Percentiles rank a stretch among this genome's conserved stretches.
phyloP scores from a whole-genome alignment of 2,329 filamentous ascomycete species.

The Arachnopeziza araneosa region DNA sequence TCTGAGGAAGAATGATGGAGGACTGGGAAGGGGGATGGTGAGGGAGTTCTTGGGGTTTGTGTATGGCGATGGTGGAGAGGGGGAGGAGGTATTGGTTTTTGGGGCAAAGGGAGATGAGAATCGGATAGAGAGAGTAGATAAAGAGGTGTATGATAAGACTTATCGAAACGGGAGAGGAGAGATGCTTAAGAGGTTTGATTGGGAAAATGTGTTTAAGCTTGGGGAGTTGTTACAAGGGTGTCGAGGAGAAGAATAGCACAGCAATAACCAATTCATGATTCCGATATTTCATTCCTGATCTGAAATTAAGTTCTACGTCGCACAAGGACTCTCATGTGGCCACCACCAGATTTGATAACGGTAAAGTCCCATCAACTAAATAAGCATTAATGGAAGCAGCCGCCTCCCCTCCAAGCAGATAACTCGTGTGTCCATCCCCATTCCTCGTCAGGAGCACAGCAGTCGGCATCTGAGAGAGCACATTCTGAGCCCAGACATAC shows the following conservation, averaged over 20 bases:
- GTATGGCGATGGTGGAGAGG: conserved; percentile 7
- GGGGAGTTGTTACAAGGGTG: conserved; percentile 16
- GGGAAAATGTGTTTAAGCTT: conserved; percentile 13
- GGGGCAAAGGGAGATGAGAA: not conserved
- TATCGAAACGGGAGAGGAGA: conserved; percentile 7
- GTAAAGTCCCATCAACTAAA: conserved; percentile 32
- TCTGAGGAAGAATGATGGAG: not conserved
- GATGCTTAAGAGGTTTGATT: conserved; percentile 11
- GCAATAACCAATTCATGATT: too few species aligned
- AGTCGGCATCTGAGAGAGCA: conserved; percentile 18
- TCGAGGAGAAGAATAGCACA: not conserved
- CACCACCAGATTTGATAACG: conserved; percentile 4
- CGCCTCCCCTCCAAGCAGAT: conserved; percentile 30
- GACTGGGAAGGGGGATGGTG: conserved; percentile 3
- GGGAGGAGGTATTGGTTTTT: not conserved
- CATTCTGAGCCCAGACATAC: conserved; percentile 33
- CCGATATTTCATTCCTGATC: too few species aligned
- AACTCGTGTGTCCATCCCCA: conserved; percentile 37
- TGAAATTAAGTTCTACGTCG: not conserved
- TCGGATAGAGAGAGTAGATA: not conserved
- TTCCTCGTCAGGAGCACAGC: conserved; percentile 35
- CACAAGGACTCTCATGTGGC: not conserved
- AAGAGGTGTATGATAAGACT: not conserved
- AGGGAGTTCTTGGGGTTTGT: conserved; percentile 2
- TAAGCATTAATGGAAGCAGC: conserved; percentile 30